A percentile compares a stretch with the other conserved stretches of the same genome.
phyloP scores from a whole-genome alignment of 2,329 filamentous ascomycete species.

The Drechslerella coelobrocha region DNA sequence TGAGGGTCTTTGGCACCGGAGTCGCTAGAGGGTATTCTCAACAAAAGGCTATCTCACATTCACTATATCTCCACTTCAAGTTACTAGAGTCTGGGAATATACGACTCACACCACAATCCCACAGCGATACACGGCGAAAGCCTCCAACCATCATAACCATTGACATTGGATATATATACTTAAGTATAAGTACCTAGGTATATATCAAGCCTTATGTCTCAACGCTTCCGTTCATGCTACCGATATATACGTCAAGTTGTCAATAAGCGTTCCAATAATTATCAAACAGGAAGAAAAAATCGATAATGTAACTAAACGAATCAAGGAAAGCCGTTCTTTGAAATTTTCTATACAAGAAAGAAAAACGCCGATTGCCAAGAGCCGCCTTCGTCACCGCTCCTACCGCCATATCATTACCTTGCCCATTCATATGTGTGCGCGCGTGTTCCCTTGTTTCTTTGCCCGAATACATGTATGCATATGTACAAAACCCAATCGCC shows the following conservation, averaged over 20 bases:
- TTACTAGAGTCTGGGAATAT: too few species aligned
- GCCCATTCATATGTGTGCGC: neutral
- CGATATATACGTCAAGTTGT: neutral
- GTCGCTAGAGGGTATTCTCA: too few species aligned
- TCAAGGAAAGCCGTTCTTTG: neutral
- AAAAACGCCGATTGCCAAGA: neutral
- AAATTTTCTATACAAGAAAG: constrained; percentile 2
- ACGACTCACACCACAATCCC: too few species aligned
- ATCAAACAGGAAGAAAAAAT: neutral
- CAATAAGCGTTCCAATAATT: neutral
- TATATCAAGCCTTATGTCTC: too few species aligned
- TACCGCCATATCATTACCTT: neutral
- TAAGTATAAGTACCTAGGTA: too few species aligned
- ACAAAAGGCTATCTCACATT: too few species aligned
- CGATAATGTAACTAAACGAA: neutral
- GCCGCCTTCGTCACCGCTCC: neutral
- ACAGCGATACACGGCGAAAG: too few species aligned
- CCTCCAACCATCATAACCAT: too few species aligned
- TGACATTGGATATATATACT: too few species aligned
- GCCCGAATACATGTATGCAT: neutral
- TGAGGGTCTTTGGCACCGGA: too few species aligned
- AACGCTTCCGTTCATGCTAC: neutral
- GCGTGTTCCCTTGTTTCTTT: neutral
- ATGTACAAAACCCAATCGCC: neutral
- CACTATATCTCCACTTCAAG: too few species aligned